Evolutionary conservation across 805 yeast genomes (phyloP).

Genomic region (Teunomyces gatunensis): DNA sequence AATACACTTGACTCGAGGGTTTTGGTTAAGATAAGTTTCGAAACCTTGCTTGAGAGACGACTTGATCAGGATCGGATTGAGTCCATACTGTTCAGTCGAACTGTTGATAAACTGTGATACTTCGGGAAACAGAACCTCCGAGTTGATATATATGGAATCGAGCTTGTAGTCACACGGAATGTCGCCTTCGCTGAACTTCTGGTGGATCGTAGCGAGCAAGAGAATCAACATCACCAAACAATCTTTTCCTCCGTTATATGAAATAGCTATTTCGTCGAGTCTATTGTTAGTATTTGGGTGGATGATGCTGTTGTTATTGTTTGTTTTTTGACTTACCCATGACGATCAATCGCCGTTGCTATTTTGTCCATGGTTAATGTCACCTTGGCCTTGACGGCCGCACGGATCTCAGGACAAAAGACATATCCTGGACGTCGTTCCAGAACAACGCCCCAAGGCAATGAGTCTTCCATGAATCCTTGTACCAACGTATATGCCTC

Average conservation of each 20-base stretch:
- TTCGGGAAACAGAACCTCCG: conserved; percentile 69
- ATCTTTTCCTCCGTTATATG: conserved; percentile 97
- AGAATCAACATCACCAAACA: conserved; percentile 84
- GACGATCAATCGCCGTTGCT: conserved; percentile 25
- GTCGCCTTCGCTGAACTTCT: conserved; percentile 15
- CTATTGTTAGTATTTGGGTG: conserved; percentile 19
- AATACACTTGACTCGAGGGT: conserved; percentile 63
- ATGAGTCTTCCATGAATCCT: conserved; percentile 26
- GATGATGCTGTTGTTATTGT: too few species aligned
- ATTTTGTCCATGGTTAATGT: conserved; percentile 26
- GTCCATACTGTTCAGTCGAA: conserved; percentile 53
- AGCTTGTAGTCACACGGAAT: conserved; percentile 35
- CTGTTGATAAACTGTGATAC: conserved; percentile 61
- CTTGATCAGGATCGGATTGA: conserved; percentile 46
- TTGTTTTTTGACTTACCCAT: conserved; percentile 25
- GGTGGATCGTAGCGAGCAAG: conserved; percentile 55
- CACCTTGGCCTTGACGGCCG: conserved; percentile 27
- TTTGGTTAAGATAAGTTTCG: conserved; percentile 48
- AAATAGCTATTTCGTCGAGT: conserved; percentile 62
- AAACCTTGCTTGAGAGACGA: conserved; percentile 69
- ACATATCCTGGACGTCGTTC: conserved; percentile 16
- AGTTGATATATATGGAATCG: conserved; percentile 70
- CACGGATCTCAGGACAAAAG: conserved; percentile 20
- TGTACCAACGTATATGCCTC: conserved; percentile 33
- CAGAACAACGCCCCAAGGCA: conserved; percentile 26